Evolutionary conservation across 225 moss, liverwort and hornwort genomes (phyloP), one percentile per base, ranked within the genome.

Genomic region (Lunularia cruciata): DNA sequence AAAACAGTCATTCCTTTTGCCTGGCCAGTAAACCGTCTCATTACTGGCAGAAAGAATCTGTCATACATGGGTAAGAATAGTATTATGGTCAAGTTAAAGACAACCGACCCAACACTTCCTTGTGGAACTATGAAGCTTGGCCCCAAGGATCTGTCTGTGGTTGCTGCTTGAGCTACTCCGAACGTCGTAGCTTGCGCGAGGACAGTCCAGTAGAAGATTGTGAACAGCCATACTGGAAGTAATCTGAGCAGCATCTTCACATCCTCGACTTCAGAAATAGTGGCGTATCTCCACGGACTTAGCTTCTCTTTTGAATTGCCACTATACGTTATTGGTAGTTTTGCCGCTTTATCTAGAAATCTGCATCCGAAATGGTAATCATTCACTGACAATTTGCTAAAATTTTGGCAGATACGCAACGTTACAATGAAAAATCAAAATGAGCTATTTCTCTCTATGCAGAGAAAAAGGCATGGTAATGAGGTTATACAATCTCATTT

Each of bases 181-280:
- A 89, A 89, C 6, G 89, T 89, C 56, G 86, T 86, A 86, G 86
- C 83, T 70, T 89, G 89, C 1, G 86, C 71, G 22, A 86, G 75
- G 4, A 86, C 84, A 19, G 89, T 86, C 86, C 86, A 89, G 9
- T 86, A 86, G 14, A 86, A 75, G 46, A 77, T 58, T 13, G 86
- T 89, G 39, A 80, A 85, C 8, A 60, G 47, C 86, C 86, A 86
- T 32, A 89, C 85, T 19, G 89, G 89, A 47, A 86, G 58, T 13
- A 89, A 75, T 69, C 86, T 74, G 43, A 89, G 73, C 36, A 86
- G 73, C 84, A 86, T 78, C 76, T 89, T 89, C 66, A 85, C 57
- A 64, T 89, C 89, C 68, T 89, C 89, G 30, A 89, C 86, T 55
- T 89, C 83, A 20, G 89, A 81, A 6, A 89, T 84, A 30, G 76